A percentile compares a stretch with the other conserved stretches of the same genome.
Conservation (phyloP, 1,284 basidiomycete species). For the Leccinum solheimii region DNA sequence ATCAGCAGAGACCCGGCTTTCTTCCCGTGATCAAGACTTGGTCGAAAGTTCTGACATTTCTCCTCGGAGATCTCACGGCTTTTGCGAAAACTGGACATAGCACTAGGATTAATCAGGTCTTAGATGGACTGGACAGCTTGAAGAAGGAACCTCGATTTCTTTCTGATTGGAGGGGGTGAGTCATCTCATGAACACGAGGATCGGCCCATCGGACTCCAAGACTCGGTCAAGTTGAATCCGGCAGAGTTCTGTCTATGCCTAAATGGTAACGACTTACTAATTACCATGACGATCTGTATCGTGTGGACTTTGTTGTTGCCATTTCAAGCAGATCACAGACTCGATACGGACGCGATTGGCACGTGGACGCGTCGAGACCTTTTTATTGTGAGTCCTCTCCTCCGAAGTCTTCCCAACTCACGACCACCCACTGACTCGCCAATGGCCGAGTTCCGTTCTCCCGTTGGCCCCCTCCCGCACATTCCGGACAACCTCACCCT, state of each 20-base stretch:
- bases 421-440: not conserved
- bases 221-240: not conserved
- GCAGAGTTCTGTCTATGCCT: not conserved
- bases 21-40: not conserved
- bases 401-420: not conserved
- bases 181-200: not conserved
- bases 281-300: not conserved
- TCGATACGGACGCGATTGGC: not conserved
- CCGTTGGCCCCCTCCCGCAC: slow-evolving; percentile 41
- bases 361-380: not conserved
- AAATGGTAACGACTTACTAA: not conserved
- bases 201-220: not conserved
- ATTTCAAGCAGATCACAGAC: not conserved
- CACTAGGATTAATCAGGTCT: not conserved
- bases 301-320: not conserved
- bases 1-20: too few relatives aligned
- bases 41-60: not conserved
- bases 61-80: not conserved
- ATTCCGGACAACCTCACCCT: slow-evolving; percentile 71
- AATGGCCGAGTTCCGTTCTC: slow-evolving; percentile 42
- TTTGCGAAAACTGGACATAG: not conserved
- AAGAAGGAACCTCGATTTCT: not conserved
- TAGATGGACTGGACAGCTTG: not conserved
- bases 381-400: not conserved
- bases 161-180: not conserved